These are phyloP conservation scores for Nepenthes mirabilis DNA, from an alignment of 148 eudicot species.

Conservation along the genomic window DNA sequence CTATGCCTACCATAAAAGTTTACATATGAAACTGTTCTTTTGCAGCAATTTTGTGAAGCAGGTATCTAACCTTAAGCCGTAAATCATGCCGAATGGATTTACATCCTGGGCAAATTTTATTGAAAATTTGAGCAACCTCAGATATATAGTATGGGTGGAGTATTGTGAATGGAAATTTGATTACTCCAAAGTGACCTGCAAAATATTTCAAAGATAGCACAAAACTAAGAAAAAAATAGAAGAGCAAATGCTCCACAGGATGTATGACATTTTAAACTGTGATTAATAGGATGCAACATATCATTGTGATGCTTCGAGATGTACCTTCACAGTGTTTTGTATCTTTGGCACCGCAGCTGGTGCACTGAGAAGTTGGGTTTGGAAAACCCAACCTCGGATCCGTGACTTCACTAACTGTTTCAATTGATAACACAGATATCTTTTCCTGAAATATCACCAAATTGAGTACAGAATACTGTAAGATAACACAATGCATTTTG, in stretches of 20 bases:
- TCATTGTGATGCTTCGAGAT: not conserved
- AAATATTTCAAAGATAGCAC: slow-evolving; percentile 4
- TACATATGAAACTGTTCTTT: no score
- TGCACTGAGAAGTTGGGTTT: slow-evolving; percentile 51
- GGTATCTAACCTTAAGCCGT: slow-evolving; percentile 55
- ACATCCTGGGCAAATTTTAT: slow-evolving; percentile 87
- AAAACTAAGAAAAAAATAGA: not conserved
- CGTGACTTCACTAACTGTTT: slow-evolving; percentile 50
- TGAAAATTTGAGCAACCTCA: slow-evolving; percentile 71
- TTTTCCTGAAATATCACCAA: slow-evolving; percentile 42
- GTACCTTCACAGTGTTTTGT: slow-evolving; percentile 73
- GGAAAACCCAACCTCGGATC: slow-evolving; percentile 85
- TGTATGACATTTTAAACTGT: not conserved
- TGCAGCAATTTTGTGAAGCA: slow-evolving; percentile 1
- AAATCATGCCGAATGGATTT: slow-evolving; percentile 37
- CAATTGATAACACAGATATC: slow-evolving; percentile 43
- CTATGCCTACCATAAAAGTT: no score
- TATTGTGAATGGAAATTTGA: slow-evolving; percentile 54
- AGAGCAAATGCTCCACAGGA: not conserved
- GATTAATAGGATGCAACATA: not conserved
- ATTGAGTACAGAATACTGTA: not conserved
- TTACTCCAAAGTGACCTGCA: slow-evolving; percentile 88
- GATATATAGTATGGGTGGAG: slow-evolving; percentile 71
- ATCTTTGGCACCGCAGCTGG: slow-evolving; percentile 65
- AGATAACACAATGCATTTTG: not conserved